These are phyloP conservation scores for Dactylonectria macrodidyma DNA, from an alignment of 2,329 filamentous ascomycete genomes.

Conservation along the genomic window DNA sequence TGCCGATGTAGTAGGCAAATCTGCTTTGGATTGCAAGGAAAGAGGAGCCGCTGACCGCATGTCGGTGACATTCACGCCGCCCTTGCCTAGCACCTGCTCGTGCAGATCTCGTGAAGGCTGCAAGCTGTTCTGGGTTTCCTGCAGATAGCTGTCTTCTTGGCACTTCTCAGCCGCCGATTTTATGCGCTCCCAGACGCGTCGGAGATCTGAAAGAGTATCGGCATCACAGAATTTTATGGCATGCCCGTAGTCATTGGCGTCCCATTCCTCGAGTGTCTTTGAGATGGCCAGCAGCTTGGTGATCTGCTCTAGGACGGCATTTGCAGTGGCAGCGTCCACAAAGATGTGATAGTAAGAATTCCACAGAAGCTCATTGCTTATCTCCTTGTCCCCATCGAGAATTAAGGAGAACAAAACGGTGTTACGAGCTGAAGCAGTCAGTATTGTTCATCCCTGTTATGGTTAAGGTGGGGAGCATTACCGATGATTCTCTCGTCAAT, in stretches of 20 bases:
- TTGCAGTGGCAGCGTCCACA: constrained; percentile 56
- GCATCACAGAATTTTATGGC: constrained; percentile 65
- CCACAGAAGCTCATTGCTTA: constrained; percentile 59
- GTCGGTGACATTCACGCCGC: constrained; percentile 46
- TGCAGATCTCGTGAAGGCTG: constrained; percentile 36
- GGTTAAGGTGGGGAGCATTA: constrained; percentile 46
- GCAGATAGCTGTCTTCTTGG: constrained; percentile 21
- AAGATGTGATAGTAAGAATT: constrained; percentile 70
- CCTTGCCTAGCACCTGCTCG: constrained; percentile 31
- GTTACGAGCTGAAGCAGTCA: constrained; percentile 64
- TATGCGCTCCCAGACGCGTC: constrained; percentile 55
- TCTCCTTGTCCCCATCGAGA: constrained; percentile 54
- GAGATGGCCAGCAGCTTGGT: constrained; percentile 59
- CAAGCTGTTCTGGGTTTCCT: constrained; percentile 37
- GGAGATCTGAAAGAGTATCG: constrained; percentile 59
- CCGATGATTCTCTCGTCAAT: constrained; percentile 64
- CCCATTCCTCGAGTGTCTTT: constrained; percentile 60
- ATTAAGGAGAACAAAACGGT: constrained; percentile 67
- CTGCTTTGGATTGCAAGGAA: constrained; percentile 43
- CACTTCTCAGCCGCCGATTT: constrained; percentile 36
- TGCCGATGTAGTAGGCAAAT: constrained; percentile 41
- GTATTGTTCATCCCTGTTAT: background rate
- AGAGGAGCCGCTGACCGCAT: constrained; percentile 58
- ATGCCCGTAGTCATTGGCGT: constrained; percentile 58
- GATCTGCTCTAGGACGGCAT: constrained; percentile 58